Percentiles rank a stretch among this genome's conserved stretches.
These are phyloP conservation scores for Leishmania amazonensis DNA, from an alignment of 208 protist species.

Conservation along the genomic window DNA sequence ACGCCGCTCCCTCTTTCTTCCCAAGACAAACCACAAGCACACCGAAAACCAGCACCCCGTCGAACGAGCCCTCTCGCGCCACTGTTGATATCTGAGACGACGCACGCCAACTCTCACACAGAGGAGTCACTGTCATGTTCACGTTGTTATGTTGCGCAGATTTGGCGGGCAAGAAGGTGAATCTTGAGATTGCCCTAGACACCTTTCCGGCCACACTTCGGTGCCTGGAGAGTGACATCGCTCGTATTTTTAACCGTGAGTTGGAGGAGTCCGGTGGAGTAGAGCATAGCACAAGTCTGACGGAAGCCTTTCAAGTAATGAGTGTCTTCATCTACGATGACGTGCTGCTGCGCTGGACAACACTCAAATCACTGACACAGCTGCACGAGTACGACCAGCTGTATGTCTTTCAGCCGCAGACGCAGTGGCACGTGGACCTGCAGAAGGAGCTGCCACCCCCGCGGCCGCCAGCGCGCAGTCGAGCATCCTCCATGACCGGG, in stretches of 20 bases:
- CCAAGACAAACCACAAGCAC: not conserved
- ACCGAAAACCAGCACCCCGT: not conserved
- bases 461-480: conserved; percentile 38
- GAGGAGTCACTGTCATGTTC: conserved; percentile 47
- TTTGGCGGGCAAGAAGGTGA: conserved; percentile 77
- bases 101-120: not conserved
- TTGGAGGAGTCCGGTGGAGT: conserved; percentile 2
- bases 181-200: conserved; percentile 69
- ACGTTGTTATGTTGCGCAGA: conserved; percentile 79
- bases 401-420: conserved; percentile 84
- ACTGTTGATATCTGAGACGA: not conserved
- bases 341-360: conserved; percentile 51
- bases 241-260: conserved; percentile 48
- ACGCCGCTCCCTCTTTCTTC: not conserved
- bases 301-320: conserved; percentile 38
- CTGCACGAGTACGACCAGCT: conserved; percentile 88
- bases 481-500: conserved; percentile 7
- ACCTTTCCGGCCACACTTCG: conserved; percentile 38
- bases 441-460: conserved; percentile 80
- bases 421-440: conserved; percentile 50
- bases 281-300: not conserved
- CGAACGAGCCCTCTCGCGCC: not conserved
- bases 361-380: conserved; percentile 51
- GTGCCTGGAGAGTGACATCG: conserved; percentile 40
- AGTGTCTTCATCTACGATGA: conserved; percentile 78